These are phyloP conservation scores for Neltuma alba DNA, from an alignment of 306 rosid genomes.

Conservation along the genomic window DNA sequence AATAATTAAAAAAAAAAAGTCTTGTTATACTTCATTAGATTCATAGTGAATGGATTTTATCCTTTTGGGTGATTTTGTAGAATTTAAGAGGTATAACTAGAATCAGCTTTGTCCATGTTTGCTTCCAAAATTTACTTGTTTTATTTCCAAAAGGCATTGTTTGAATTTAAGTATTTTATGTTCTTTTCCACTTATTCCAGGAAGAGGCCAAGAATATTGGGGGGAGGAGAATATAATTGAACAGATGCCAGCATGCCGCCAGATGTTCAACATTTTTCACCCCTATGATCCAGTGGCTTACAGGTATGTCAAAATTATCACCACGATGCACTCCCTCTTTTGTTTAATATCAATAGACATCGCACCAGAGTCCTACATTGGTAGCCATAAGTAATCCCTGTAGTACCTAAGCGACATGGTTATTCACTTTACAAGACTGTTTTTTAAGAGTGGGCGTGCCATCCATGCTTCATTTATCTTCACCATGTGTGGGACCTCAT, in stretches of 20 bases:
- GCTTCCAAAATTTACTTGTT: constrained; percentile 5
- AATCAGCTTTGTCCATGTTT: neutral
- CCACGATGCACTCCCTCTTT: constrained; percentile 14
- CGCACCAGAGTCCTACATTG: neutral
- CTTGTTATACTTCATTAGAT: neutral
- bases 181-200: constrained; percentile 47
- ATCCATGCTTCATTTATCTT: neutral
- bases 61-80: neutral
- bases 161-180: constrained; percentile 5
- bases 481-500: neutral
- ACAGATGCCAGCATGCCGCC: constrained; percentile 95
- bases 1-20: neutral
- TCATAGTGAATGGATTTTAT: neutral
- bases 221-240: constrained; percentile 78
- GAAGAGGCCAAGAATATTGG: constrained; percentile 92
- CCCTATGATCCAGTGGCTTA: constrained; percentile 99
- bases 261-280: constrained; percentile 95
- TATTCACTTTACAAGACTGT: neutral
- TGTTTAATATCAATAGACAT: neutral
- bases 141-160: constrained; percentile 19
- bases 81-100: neutral
- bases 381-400: neutral
- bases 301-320: constrained; percentile 58
- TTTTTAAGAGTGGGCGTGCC: neutral
- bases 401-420: neutral